Evolutionary conservation across 768 basidiomycete species (phyloP).

Genomic region (Rhodotorula diobovata): DNA sequence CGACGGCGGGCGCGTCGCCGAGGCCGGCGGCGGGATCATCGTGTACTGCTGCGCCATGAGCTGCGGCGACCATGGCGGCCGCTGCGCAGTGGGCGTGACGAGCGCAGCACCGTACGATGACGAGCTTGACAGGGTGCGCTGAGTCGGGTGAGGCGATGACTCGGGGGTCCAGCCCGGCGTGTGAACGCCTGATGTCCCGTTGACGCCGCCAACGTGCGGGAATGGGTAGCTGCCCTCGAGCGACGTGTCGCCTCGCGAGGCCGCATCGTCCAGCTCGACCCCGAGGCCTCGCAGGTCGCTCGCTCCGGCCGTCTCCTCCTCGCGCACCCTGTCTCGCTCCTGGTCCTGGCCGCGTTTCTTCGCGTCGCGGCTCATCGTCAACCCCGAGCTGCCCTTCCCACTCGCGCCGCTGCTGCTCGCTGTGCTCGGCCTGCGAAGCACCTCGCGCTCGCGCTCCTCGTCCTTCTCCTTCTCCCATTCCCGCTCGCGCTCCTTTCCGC

Average conservation of each 20-base stretch:
- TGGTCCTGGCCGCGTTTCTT: background rate
- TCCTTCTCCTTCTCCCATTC: background rate
- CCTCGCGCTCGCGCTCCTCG: background rate
- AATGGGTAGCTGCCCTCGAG: background rate
- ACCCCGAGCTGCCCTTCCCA: background rate
- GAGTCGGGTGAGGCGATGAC: background rate
- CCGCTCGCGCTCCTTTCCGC: background rate
- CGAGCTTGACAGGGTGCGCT: background rate
- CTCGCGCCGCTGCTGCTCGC: background rate
- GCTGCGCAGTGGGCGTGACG: background rate
- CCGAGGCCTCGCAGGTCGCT: background rate
- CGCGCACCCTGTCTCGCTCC: background rate
- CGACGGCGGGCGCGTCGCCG: slow-evolving; percentile 12
- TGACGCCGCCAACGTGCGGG: too few relatives aligned
- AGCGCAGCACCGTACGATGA: background rate
- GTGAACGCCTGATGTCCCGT: background rate
- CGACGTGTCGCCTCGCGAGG: too few relatives aligned
- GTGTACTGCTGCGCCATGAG: background rate
- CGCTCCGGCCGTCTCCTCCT: background rate
- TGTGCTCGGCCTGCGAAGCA: background rate
- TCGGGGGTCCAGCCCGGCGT: background rate
- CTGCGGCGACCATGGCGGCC: background rate
- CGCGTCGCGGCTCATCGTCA: background rate
- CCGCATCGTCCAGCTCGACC: background rate
- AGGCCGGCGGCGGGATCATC: background rate